Evolutionary conservation across 345 rosid species (phyloP), one percentile per base, ranked within the genome.

Genomic region (Hevea brasiliensis): DNA sequence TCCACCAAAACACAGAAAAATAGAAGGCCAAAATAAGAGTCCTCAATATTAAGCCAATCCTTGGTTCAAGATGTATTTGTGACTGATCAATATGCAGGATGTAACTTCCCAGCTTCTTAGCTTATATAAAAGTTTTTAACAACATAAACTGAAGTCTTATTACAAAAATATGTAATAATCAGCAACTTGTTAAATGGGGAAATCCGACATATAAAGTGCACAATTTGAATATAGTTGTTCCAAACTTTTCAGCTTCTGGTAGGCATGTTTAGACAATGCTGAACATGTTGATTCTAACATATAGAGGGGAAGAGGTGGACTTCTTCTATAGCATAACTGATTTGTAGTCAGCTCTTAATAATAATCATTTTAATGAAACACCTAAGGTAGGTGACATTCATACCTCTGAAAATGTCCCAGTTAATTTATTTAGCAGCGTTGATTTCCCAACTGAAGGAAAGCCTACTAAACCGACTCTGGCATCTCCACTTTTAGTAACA

Each of bases 361-460:
- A 50, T 2, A 50, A 14, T 15, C n/a, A 50, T 15, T 17, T 50
- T 17, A 20, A 9, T n/a, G 10, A 37, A 4, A 50, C 10, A 10
- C 45, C 4, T 3, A 5, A 29, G 10, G 9, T 50, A 27, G 11
- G 55, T 3, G 10, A 27, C 10, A 50, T 10, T 14, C 79, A 67
- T 80, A 92, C 99, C 98, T 95, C 99, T 11, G 99, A 95, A 73
- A 95, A 91, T 0, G 99, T 92, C 58, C 99, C 98, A 0, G 98
- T 95, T 32, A 95, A 79, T 76, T 95, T 95, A 79, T 95, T 95
- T 73, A 95, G 76, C 78, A 95, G 94, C n/a, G 99, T 95, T 55
- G 99, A 95, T 79, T 95, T 95, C 72, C 99, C 99, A 75, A 95
- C 96, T 0, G 98, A 95, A 72, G 99, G 99, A 73, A 95, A 95